phyloP scores from a whole-genome alignment of 2,329 filamentous ascomycete genomes.

The Neoscytalidium dimidiatum region DNA sequence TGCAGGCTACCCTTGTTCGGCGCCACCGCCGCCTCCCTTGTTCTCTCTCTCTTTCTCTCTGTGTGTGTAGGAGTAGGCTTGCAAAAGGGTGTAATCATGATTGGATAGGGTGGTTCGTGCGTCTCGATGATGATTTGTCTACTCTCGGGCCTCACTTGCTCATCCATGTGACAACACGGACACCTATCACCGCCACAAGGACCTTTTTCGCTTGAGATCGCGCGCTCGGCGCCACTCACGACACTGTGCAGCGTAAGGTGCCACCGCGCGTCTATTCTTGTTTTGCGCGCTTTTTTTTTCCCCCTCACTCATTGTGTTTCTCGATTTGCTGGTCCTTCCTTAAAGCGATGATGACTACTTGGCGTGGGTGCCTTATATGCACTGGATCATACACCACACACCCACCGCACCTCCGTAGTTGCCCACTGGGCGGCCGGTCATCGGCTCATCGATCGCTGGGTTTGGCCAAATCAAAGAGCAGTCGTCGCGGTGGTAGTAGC shows the following conservation, averaged over 20 bases:
- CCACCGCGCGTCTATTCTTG: background rate
- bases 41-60: no score
- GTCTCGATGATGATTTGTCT: background rate
- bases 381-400: background rate
- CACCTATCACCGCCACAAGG: background rate
- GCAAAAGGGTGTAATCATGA: background rate
- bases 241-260: background rate
- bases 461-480: background rate
- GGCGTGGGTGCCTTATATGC: background rate
- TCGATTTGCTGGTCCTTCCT: background rate
- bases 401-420: background rate
- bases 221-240: constrained; percentile 1
- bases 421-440: background rate
- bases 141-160: background rate
- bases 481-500: background rate
- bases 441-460: background rate
- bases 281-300: background rate
- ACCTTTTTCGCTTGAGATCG: background rate
- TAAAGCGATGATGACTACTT: background rate
- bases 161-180: background rate
- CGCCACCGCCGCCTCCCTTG: background rate
- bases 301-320: background rate
- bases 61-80: no score
- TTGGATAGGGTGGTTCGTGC: background rate
- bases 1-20: background rate